Percentiles rank a stretch among this genome's conserved stretches.
Conservation (phyloP, 768 basidiomycete genomes). For the Psilocybe tampanensis region DNA sequence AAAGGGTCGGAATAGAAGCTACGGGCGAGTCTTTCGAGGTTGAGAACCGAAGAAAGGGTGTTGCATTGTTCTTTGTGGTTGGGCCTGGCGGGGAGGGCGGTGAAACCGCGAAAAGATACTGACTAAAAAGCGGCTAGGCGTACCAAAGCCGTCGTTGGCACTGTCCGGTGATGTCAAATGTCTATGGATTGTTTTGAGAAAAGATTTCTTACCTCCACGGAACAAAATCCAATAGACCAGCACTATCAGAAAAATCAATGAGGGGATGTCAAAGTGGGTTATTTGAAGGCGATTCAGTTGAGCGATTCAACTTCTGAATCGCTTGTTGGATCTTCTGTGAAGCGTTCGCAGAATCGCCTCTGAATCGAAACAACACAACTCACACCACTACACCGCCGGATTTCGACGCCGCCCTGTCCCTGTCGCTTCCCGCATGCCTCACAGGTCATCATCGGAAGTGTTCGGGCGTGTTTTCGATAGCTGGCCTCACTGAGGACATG, state of each 20-base stretch:
- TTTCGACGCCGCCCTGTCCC: slow-evolving; percentile 1
- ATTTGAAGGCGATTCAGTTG: too few species aligned
- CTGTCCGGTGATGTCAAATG: background rate
- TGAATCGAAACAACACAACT: too few species aligned
- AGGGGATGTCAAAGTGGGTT: too few species aligned
- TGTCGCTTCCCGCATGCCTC: slow-evolving; percentile 3
- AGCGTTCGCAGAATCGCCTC: too few species aligned
- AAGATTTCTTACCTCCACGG: slow-evolving; percentile 1
- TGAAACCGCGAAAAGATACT: background rate
- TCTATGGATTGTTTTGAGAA: background rate
- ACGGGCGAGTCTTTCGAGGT: slow-evolving; percentile 1
- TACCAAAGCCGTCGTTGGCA: slow-evolving; percentile 7
- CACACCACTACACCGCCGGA: slow-evolving; percentile 8
- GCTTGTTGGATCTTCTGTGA: too few species aligned
- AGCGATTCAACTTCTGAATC: too few species aligned
- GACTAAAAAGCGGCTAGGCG: background rate
- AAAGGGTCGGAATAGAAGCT: slow-evolving; percentile 1
- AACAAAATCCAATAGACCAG: slow-evolving; percentile 9
- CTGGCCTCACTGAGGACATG: slow-evolving; percentile 3
- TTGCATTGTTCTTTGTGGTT: slow-evolving; percentile 9
- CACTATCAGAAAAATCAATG: too few species aligned
- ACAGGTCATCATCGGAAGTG: slow-evolving; percentile 2
- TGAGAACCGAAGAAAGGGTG: background rate
- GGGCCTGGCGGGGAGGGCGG: background rate
- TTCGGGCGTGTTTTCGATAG: slow-evolving; percentile 5